These are phyloP conservation scores for Chloromonas sp. DNA, from an alignment of 163 green algal genomes.

Conservation along the genomic window DNA sequence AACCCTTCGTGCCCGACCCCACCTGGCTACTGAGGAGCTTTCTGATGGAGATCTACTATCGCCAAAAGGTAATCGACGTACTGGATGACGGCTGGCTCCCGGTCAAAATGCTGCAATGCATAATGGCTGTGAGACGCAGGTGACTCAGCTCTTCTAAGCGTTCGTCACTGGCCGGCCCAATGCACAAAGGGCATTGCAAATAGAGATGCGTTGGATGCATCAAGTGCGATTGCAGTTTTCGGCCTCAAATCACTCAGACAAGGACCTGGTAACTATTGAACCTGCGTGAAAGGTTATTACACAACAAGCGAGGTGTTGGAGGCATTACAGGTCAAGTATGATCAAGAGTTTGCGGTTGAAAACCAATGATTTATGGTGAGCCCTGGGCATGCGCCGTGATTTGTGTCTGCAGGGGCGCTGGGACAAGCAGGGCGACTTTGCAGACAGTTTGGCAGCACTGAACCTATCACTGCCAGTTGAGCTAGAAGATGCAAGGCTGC, in stretches of 20 bases:
- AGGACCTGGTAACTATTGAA: neutral
- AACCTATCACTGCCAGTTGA: neutral
- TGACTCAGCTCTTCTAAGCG: neutral
- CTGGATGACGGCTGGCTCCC: neutral
- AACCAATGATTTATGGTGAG: too few relatives aligned
- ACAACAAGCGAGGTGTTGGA: neutral
- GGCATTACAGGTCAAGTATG: neutral
- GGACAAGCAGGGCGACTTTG: neutral
- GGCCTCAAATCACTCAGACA: neutral
- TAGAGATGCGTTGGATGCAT: too few relatives aligned
- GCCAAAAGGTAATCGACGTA: conserved; percentile 8
- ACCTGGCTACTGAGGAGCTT: conserved; percentile 14
- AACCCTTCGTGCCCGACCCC: conserved; percentile 6
- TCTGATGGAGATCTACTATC: conserved; percentile 16
- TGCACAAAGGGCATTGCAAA: neutral
- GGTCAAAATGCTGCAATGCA: neutral
- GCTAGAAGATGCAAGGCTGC: neutral
- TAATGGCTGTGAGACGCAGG: neutral
- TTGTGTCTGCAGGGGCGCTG: neutral
- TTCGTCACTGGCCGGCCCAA: neutral
- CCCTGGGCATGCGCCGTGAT: neutral
- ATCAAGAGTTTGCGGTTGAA: too few relatives aligned
- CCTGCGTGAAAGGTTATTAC: too few relatives aligned
- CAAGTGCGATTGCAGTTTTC: neutral
- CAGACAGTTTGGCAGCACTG: neutral